Conservation (phyloP, 164 flowering plant species). For the Umbilicus rupestris region DNA sequence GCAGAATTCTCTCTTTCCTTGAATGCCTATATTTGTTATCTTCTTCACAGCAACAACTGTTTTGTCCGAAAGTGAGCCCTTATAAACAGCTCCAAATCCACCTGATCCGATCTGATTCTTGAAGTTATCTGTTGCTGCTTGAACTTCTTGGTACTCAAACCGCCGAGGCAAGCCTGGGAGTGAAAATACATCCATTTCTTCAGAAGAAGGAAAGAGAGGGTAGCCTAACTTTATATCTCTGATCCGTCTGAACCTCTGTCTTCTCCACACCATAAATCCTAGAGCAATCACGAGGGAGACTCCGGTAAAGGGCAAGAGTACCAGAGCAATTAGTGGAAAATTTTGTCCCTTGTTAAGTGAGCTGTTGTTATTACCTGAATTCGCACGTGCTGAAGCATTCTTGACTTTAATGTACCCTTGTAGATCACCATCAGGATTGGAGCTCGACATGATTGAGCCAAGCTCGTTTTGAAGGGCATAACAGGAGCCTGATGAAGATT, state of each 20-base stretch:
- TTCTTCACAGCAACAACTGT: slow-evolving; percentile 76
- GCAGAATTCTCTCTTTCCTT: slow-evolving; percentile 75
- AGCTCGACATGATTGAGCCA: slow-evolving; percentile 48
- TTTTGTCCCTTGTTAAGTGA: neutral
- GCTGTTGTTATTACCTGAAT: neutral
- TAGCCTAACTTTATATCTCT: slow-evolving; percentile 19
- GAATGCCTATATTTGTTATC: slow-evolving; percentile 46
- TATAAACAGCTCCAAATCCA: slow-evolving; percentile 77
- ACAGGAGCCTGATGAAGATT: slow-evolving; percentile 57
- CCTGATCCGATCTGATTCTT: slow-evolving; percentile 60
- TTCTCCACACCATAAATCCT: slow-evolving; percentile 42
- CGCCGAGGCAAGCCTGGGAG: slow-evolving; percentile 79
- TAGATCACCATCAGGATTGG: slow-evolving; percentile 15
- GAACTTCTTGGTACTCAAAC: slow-evolving; percentile 52
- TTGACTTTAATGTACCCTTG: slow-evolving; percentile 46
- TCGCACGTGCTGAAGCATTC: neutral
- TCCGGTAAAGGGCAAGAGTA: slow-evolving; percentile 51
- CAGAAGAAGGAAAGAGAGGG: slow-evolving; percentile 29
- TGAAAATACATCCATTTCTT: slow-evolving; percentile 37
- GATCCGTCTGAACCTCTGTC: slow-evolving; percentile 12
- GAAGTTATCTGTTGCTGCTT: slow-evolving; percentile 57
- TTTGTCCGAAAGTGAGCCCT: slow-evolving; percentile 54
- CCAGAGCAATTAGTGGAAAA: slow-evolving; percentile 45
- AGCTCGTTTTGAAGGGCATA: slow-evolving; percentile 32
- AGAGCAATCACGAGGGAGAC: slow-evolving; percentile 26